phyloP scores from a whole-genome alignment of 169 alveolate species.

The Eimeria maxima region DNA sequence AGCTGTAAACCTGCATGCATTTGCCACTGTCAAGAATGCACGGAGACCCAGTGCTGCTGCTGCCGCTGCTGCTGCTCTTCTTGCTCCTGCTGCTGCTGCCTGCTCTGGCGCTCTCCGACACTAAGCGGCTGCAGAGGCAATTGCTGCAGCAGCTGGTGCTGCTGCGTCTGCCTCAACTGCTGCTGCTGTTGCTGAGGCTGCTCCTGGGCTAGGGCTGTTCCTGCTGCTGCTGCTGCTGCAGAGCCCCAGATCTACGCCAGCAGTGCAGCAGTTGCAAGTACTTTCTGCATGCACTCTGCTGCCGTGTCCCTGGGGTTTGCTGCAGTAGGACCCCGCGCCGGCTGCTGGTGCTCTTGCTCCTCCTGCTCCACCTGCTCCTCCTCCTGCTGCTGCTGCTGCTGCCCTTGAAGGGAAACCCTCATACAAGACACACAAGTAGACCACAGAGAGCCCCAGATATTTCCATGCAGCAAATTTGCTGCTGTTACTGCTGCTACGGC shows the following conservation, averaged over 20 bases:
- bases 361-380: constrained; percentile 52
- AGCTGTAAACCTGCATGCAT: background rate
- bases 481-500: constrained; percentile 49
- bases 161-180: background rate
- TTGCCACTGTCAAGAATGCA: background rate
- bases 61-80: constrained; percentile 17
- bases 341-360: constrained; percentile 15
- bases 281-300: background rate
- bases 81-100: background rate
- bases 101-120: too few relatives aligned
- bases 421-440: background rate
- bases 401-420: background rate
- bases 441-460: background rate
- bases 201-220: background rate
- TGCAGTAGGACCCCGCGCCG: background rate
- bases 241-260: background rate
- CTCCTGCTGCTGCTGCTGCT: constrained; percentile 73
- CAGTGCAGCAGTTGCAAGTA: background rate
- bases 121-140: too few relatives aligned
- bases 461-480: background rate
- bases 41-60: background rate
- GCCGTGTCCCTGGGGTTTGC: background rate
- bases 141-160: background rate
- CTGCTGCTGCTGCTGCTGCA: constrained; percentile 30
- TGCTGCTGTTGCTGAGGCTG: background rate